These are phyloP conservation scores for Ascochyta lentis DNA, from an alignment of 2,329 filamentous ascomycete genomes.

Conservation along the genomic window DNA sequence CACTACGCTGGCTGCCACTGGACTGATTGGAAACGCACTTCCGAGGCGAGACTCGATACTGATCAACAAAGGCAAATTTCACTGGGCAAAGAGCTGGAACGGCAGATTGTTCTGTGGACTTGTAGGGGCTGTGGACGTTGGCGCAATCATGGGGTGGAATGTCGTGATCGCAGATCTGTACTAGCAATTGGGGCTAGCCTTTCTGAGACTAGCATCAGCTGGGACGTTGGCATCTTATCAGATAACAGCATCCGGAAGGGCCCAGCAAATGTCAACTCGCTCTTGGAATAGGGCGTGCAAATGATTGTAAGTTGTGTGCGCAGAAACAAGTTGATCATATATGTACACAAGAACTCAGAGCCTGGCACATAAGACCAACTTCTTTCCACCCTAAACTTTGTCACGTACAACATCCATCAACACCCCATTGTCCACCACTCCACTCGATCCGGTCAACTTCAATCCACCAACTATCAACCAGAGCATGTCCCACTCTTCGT, in stretches of 20 bases:
- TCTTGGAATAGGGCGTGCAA: neutral
- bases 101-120: constrained; percentile 8
- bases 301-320: neutral
- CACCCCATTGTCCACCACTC: neutral
- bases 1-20: constrained; percentile 25
- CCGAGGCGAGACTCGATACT: constrained; percentile 18
- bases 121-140: constrained; percentile 15
- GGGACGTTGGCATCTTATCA: neutral
- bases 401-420: neutral
- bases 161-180: constrained; percentile 44
- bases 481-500: constrained; percentile 22
- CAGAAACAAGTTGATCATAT: neutral
- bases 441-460: neutral
- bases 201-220: neutral
- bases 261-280: neutral
- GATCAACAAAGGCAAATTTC: constrained; percentile 5
- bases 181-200: constrained; percentile 1
- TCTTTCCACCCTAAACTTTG: too few relatives aligned
- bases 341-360: too few relatives aligned
- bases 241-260: neutral
- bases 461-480: constrained; percentile 1
- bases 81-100: constrained; percentile 10
- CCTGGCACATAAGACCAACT: too few relatives aligned
- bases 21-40: constrained; percentile 16
- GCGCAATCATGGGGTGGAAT: constrained; percentile 44